A percentile compares a stretch with the other conserved stretches of the same genome.
phyloP scores from a whole-genome alignment of 257 asterid genomes.

The Solanum raphanifolium region DNA sequence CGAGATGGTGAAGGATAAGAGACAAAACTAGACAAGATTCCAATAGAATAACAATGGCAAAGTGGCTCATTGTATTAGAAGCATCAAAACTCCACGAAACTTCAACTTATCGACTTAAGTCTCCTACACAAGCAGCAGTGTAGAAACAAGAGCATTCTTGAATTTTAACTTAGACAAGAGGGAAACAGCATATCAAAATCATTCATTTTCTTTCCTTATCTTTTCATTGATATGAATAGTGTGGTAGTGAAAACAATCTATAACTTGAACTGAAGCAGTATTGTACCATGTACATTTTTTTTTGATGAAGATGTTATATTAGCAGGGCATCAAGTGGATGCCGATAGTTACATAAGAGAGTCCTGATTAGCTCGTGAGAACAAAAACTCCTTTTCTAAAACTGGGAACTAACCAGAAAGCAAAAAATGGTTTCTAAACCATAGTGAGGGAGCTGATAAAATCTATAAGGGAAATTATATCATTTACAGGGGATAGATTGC shows the following conservation, averaged over 20 bases:
- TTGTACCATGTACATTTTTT: neutral
- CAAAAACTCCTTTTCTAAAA: neutral
- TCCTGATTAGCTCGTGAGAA: neutral
- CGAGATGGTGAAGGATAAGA: neutral
- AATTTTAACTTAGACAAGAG: neutral
- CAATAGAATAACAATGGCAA: neutral
- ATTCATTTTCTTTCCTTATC: neutral
- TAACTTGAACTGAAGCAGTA: conserved; percentile 2
- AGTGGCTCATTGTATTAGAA: neutral
- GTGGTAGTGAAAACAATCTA: conserved; percentile 3
- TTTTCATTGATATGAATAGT: neutral
- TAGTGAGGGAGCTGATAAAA: neutral
- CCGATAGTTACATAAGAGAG: neutral
- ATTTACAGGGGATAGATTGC: neutral
- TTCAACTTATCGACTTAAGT: neutral
- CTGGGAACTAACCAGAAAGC: neutral
- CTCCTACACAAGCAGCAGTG: neutral
- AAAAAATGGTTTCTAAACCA: neutral
- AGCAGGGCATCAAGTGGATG: neutral
- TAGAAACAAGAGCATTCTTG: neutral
- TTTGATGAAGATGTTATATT: neutral
- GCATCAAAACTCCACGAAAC: neutral
- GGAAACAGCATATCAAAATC: neutral
- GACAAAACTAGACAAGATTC: neutral
- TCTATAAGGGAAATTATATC: neutral